A percentile compares a stretch with the other conserved stretches of the same genome.
Conservation (phyloP, 768 basidiomycete species). For the Boletus vermiculosoides region DNA sequence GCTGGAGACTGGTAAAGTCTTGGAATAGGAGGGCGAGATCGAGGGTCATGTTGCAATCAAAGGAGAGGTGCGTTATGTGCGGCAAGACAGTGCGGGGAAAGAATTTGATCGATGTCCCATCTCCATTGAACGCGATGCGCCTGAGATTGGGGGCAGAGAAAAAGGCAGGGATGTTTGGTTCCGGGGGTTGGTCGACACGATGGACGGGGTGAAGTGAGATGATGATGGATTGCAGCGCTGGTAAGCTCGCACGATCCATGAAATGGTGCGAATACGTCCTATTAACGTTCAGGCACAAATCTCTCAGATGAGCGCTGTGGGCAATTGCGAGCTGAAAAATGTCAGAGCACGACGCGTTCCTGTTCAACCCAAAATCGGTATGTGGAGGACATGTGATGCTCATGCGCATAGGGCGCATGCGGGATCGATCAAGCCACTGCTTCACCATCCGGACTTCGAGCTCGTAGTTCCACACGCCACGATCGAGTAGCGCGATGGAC, state of each 20-base stretch:
- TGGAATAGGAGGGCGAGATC: constrained; percentile 20
- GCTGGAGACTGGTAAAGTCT: constrained; percentile 17
- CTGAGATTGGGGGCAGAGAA: constrained; percentile 18
- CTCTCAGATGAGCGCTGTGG: constrained; percentile 20
- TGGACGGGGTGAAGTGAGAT: constrained; percentile 15
- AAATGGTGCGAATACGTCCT: constrained; percentile 21
- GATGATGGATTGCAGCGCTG: constrained; percentile 14
- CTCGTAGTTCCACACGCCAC: constrained; percentile 31
- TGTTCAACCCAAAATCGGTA: constrained; percentile 17
- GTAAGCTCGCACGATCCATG: constrained; percentile 10
- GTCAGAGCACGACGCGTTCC: constrained; percentile 9
- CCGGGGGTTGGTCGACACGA: constrained; percentile 4
- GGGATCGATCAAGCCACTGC: constrained; percentile 22
- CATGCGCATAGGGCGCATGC: constrained; percentile 24
- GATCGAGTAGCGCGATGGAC: constrained; percentile 27
- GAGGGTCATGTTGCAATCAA: constrained; percentile 19
- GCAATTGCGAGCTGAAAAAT: constrained; percentile 22
- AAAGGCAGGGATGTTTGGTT: neutral
- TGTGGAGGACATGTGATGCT: constrained; percentile 18
- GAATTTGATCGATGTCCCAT: constrained; percentile 8
- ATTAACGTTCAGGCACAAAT: constrained; percentile 20
- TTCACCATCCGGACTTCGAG: constrained; percentile 26
- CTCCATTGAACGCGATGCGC: constrained; percentile 15
- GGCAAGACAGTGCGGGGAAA: constrained; percentile 17
- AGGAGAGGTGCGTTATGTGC: constrained; percentile 25